A percentile compares a stretch with the other conserved stretches of the same genome.
phyloP scores from a whole-genome alignment of 345 rosid species.

The Draba incana region DNA sequence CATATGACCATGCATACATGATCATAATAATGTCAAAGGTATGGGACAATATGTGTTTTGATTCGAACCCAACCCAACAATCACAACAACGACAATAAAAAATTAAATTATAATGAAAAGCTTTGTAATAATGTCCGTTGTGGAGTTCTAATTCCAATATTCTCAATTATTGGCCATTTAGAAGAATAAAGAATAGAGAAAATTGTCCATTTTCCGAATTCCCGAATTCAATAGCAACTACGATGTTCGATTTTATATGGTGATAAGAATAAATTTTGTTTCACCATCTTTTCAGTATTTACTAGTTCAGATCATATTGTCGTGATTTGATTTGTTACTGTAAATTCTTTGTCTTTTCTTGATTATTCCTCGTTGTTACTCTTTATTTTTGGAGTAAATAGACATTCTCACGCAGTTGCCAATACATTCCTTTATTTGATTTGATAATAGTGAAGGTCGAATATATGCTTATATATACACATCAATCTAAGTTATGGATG shows the following conservation, averaged over 20 bases:
- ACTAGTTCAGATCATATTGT: slow-evolving; percentile 26
- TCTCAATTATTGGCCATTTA: slow-evolving; percentile 44
- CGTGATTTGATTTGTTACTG: slow-evolving; percentile 36
- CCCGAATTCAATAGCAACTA: slow-evolving; percentile 24
- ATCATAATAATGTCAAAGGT: slow-evolving; percentile 24
- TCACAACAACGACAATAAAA: slow-evolving; percentile 28
- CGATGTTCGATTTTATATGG: slow-evolving; percentile 21
- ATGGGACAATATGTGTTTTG: slow-evolving; percentile 32
- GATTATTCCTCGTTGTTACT: slow-evolving; percentile 35
- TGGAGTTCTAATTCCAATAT: slow-evolving; percentile 42
- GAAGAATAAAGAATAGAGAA: slow-evolving; percentile 32
- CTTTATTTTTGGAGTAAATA: slow-evolving; percentile 7
- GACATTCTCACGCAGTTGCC: slow-evolving; percentile 7
- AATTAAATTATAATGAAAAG: neutral
- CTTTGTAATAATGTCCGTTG: slow-evolving; percentile 31
- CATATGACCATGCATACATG: slow-evolving; percentile 19
- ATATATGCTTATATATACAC: slow-evolving; percentile 40
- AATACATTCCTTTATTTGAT: neutral
- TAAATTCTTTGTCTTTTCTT: slow-evolving; percentile 21
- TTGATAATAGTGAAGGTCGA: slow-evolving; percentile 32
- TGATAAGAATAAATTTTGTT: slow-evolving; percentile 27
- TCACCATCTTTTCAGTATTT: slow-evolving; percentile 26
- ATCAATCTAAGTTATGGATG: slow-evolving; percentile 29
- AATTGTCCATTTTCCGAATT: slow-evolving; percentile 33
- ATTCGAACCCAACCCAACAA: slow-evolving; percentile 38